These are phyloP conservation scores for Metschnikowia picachoensis DNA, from an alignment of 805 yeast species.

Conservation along the genomic window DNA sequence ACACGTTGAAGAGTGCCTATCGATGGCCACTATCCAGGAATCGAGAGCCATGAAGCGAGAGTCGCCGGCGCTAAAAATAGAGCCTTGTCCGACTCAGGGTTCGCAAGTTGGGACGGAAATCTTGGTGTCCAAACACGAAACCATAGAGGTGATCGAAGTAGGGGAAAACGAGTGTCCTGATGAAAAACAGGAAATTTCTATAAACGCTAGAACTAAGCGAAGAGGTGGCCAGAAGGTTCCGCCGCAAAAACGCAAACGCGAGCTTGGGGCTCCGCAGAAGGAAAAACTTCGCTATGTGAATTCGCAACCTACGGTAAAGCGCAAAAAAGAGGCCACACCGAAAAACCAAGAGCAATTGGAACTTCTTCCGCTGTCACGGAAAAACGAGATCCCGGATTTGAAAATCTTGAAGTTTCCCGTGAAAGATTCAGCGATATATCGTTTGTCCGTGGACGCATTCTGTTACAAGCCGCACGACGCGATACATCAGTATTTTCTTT, in stretches of 20 bases:
- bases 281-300: slow-evolving; percentile 11
- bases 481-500: slow-evolving; percentile 54
- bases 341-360: slow-evolving; percentile 5
- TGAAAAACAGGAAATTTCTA: slow-evolving; percentile 14
- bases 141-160: neutral
- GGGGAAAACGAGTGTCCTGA: neutral
- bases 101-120: neutral
- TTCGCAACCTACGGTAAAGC: slow-evolving; percentile 7
- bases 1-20: slow-evolving; percentile 57
- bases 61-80: neutral
- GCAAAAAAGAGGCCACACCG: slow-evolving; percentile 7
- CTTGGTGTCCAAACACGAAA: neutral
- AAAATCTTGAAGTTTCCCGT: slow-evolving; percentile 47
- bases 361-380: slow-evolving; percentile 13
- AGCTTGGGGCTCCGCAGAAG: slow-evolving; percentile 11
- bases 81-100: neutral
- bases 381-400: slow-evolving; percentile 47
- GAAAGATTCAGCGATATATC: slow-evolving; percentile 19
- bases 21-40: slow-evolving; percentile 27
- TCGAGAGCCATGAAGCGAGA: slow-evolving; percentile 5
- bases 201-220: neutral
- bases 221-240: neutral
- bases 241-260: slow-evolving; percentile 3
- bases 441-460: slow-evolving; percentile 67
- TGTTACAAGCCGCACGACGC: slow-evolving; percentile 43